Evolutionary conservation across 352 stramenopile species (phyloP), one percentile per base, ranked within the genome.

Genomic region (Poterioochromonas sp.): DNA sequence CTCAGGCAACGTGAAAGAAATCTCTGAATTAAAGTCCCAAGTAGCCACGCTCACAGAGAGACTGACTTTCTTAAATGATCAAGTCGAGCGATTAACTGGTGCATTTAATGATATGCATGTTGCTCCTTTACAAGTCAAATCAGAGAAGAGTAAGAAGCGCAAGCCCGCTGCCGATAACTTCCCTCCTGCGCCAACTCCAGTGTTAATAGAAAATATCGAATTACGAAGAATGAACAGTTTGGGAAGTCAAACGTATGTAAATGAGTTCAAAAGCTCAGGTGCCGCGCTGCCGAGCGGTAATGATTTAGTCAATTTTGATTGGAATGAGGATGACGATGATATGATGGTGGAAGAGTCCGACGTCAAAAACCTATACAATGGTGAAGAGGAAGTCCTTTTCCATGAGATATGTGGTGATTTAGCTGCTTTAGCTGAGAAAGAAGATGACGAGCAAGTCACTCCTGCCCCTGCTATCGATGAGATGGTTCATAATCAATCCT

Each of bases 11-110:
- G 69, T 18, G 1, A 3, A 64, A 11, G 69, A 76, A 15, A 29
- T 76, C 32, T 44, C 43, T 8, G 69, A 58, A 11, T 63, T 76
- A 43, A 76, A 76, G n/a, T 34, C 3, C 35, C 69, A 76, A 40
- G 49, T 76, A 8, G 2, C 39, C 39, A 22, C 2, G 2, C 32
- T 76, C 2, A 76, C 11, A n/a, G 69, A 76, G 15, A 11, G 69
- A 2, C 12, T 76, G 11, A 22, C 69, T 3, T 34, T 29, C 12
- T 34, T 76, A 29, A n/a, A 18, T 22, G 39, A 53, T 26, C 34
- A 64, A 5, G 32, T 76, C 32, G 39, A 70, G 12, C 8, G 29
- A 32, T 29, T 76, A 22, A 76, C 40, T 20, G 44, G 20, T 3
- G 11, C 12, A 40, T 12, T 76, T 1, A 35, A 20, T 39, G 2